Evolutionary conservation across 1,139 yeast genomes (phyloP).

Genomic region (Scheffersomyces illinoinensis): DNA sequence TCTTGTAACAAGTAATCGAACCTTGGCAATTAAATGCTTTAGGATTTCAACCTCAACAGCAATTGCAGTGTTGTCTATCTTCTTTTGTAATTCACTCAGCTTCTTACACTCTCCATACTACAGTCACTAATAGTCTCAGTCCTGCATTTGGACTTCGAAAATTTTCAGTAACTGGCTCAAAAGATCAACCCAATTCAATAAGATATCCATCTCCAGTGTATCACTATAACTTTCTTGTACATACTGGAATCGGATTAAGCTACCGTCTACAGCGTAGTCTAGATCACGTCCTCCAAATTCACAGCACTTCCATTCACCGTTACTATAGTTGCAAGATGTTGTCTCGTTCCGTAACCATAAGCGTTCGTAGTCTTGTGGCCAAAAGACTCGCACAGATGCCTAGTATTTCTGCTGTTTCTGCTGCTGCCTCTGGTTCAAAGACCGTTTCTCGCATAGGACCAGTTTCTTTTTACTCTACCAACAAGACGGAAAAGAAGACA

Average conservation of each 20-base stretch:
- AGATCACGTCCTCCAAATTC: not conserved
- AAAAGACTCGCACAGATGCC: not conserved
- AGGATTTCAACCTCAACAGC: not conserved
- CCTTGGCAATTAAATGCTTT: too few relatives aligned
- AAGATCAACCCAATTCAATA: not conserved
- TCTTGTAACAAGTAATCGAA: not conserved
- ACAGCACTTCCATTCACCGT: not conserved
- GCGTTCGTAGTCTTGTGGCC: not conserved
- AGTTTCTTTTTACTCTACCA: conserved; percentile 21
- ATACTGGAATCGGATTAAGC: not conserved
- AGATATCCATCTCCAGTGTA: not conserved
- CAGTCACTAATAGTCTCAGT: not conserved
- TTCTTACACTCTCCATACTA: not conserved
- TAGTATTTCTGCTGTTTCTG: not conserved
- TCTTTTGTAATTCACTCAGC: too few relatives aligned
- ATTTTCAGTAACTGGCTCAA: not conserved
- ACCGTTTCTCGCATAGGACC: not conserved
- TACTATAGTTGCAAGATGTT: not conserved
- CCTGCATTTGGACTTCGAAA: not conserved
- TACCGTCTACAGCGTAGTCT: not conserved
- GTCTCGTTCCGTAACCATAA: not conserved
- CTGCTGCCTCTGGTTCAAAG: conserved; percentile 1
- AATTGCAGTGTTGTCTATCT: too few relatives aligned
- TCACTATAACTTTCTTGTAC: not conserved
- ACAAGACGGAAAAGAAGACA: conserved; percentile 23